Conservation (phyloP, 1,284 basidiomycete species). For the Pseudozyma tsukubaensis region DNA sequence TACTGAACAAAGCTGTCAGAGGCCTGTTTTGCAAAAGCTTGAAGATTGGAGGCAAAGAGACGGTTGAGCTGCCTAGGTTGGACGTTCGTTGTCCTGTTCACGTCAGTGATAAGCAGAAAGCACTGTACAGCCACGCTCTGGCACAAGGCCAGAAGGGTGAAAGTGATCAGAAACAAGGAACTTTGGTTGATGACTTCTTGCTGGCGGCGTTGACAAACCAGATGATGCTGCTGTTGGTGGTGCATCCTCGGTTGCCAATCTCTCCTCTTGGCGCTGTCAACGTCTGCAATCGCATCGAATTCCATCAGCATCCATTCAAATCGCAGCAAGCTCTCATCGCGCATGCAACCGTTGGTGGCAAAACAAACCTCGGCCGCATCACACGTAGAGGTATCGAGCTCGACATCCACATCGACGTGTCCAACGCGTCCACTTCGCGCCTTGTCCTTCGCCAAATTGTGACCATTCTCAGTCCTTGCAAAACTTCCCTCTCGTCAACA, state of each 20-base stretch:
- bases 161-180: background rate
- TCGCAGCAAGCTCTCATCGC: conserved; percentile 3
- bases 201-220: conserved; percentile 30
- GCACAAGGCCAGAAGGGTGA: background rate
- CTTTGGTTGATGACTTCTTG: conserved; percentile 10
- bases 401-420: conserved; percentile 32
- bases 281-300: conserved; percentile 30
- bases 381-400: conserved; percentile 26
- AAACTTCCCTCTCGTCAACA: background rate
- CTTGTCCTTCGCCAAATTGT: conserved; percentile 25
- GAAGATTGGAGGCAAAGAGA: conserved; percentile 3
- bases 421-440: background rate
- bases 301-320: background rate
- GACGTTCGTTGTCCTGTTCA: conserved; percentile 19
- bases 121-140: conserved; percentile 7
- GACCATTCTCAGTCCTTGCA: conserved; percentile 24
- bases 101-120: background rate
- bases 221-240: conserved; percentile 34
- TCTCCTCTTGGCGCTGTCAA: conserved; percentile 31
- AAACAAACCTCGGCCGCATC: conserved; percentile 8
- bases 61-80: conserved; percentile 15
- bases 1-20: conserved; percentile 11
- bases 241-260: conserved; percentile 28
- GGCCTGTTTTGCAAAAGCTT: conserved; percentile 1
- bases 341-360: conserved; percentile 21